phyloP scores from a whole-genome alignment of 1,284 basidiomycete genomes.

The Heterobasidion irregulare region DNA sequence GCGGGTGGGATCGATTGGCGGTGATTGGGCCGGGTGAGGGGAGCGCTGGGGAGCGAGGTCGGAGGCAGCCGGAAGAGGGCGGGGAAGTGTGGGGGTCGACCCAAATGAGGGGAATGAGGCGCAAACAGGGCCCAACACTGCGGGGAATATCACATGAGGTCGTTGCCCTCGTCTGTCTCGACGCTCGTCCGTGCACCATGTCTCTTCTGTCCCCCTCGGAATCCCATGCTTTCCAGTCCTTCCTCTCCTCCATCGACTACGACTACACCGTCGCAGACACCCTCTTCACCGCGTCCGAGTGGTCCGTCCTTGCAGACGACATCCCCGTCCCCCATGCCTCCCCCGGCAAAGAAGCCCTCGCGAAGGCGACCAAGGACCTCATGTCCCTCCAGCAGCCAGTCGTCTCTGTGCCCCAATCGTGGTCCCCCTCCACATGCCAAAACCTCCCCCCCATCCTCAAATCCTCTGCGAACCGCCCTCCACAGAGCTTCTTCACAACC shows the following conservation, averaged over 20 bases:
- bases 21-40: no score
- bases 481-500: not conserved
- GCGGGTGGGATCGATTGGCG: no score
- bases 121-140: not conserved
- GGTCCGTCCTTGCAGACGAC: constrained; percentile 19
- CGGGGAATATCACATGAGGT: not conserved
- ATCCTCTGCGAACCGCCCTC: not conserved
- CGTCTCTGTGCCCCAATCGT: constrained; percentile 17
- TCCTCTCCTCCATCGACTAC: constrained; percentile 37
- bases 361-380: constrained; percentile 67
- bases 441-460: constrained; percentile 11
- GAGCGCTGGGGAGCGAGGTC: not conserved
- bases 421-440: constrained; percentile 17
- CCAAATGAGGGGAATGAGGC: not conserved
- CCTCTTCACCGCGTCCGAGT: constrained; percentile 14
- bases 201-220: constrained; percentile 39
- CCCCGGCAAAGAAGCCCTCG: constrained; percentile 42
- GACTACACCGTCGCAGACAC: constrained; percentile 24
- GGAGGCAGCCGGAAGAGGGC: not conserved
- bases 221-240: constrained; percentile 40
- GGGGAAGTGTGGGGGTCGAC: not conserved
- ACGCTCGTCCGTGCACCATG: constrained; percentile 2
- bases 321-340: constrained; percentile 22
- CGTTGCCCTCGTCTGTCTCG: not conserved
- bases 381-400: constrained; percentile 44